Evolutionary conservation across 2,329 filamentous ascomycete species (phyloP).

Genomic region (Cryoendolithus antarcticus): DNA sequence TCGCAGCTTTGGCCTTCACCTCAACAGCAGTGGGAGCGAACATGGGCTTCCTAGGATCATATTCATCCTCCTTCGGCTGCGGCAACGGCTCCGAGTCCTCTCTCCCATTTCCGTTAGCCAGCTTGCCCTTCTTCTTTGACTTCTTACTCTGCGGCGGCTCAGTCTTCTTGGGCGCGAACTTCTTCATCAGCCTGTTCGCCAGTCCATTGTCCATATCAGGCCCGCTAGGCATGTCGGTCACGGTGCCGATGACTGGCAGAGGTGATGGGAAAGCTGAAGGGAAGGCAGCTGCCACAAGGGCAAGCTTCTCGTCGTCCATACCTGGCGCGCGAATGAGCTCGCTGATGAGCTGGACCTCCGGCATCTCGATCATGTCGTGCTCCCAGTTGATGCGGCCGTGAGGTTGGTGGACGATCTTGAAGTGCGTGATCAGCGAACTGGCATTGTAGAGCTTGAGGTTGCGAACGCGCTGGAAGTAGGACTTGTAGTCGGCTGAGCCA

Average conservation of each 20-base stretch:
- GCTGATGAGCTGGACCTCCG: slow-evolving; percentile 37
- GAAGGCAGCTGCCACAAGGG: slow-evolving; percentile 20
- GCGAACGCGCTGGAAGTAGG: slow-evolving; percentile 24
- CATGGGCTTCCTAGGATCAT: slow-evolving; percentile 33
- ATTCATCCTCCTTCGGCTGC: slow-evolving; percentile 34
- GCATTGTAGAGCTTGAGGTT: slow-evolving; percentile 30
- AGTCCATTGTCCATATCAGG: slow-evolving; percentile 8
- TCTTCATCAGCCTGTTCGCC: slow-evolving; percentile 17
- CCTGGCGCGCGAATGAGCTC: slow-evolving; percentile 39
- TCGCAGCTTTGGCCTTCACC: slow-evolving; percentile 5
- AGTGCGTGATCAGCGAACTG: slow-evolving; percentile 48
- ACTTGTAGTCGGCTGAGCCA: slow-evolving; percentile 18
- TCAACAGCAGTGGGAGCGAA: slow-evolving; percentile 3
- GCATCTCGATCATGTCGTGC: slow-evolving; percentile 49
- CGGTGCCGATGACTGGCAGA: slow-evolving; percentile 30
- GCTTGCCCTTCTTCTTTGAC: slow-evolving; percentile 21
- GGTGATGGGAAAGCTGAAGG: slow-evolving; percentile 28
- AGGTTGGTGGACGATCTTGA: slow-evolving; percentile 43
- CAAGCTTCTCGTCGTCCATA: slow-evolving; percentile 43
- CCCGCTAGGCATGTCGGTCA: slow-evolving; percentile 15
- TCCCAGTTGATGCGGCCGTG: slow-evolving; percentile 40
- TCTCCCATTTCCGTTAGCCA: slow-evolving; percentile 11
- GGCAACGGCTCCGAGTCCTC: slow-evolving; percentile 19
- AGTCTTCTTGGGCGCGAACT: slow-evolving; percentile 3
- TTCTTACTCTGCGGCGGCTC: slow-evolving; percentile 11